Base-by-base conservation (phyloP, 768 basidiomycete species). In the Mycena galopus region DNA sequence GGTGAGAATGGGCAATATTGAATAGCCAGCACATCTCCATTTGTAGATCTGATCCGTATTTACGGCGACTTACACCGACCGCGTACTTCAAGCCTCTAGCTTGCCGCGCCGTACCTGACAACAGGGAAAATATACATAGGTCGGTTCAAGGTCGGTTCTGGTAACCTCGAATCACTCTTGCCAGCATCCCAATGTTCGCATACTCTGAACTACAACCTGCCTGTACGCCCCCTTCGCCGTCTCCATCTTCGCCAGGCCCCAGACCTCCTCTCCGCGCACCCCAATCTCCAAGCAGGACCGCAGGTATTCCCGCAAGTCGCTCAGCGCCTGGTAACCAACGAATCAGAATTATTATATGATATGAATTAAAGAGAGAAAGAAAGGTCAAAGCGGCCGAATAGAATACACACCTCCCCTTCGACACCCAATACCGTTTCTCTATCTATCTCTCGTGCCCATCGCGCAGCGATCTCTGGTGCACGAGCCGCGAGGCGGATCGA, bases 221-320 rank as follows among this genome's bases (percentile, higher is more conserved):
- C 59, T 68, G 56, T 66, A 74, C 3, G 11, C 17, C 23, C 64
- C 60, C 1, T 60, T 44, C 21, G 69, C 73, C 55, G 55, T 27
- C n/a, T 68, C 66, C 30, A 65, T 56, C 14, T 51, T 51, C 57
- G 55, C 29, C n/a, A 10, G 2, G 11, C 50, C 50, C 50, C 50
- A 51, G 11, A 14, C 50, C 50, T 27, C 47, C 4, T n/a, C 65
- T 5, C 73, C 66, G 4, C 73, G 65, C 2, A 74, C 68, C 7
- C 69, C 66, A n/a, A 74, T 67, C 39, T 74, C 73, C 21, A 74
- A 44, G 25, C 61, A 68, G 11, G 33, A 32, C 1, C 69, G 44
- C 3, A 74, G 35, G 35, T 47, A 71, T 57, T 74, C 73, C 12
- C 73, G 65, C 4, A 74, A 4, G 19, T 71, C 44, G 58, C 69